Conservation (phyloP, 2,329 filamentous ascomycete genomes). For the Ramularia collo-cygni region DNA sequence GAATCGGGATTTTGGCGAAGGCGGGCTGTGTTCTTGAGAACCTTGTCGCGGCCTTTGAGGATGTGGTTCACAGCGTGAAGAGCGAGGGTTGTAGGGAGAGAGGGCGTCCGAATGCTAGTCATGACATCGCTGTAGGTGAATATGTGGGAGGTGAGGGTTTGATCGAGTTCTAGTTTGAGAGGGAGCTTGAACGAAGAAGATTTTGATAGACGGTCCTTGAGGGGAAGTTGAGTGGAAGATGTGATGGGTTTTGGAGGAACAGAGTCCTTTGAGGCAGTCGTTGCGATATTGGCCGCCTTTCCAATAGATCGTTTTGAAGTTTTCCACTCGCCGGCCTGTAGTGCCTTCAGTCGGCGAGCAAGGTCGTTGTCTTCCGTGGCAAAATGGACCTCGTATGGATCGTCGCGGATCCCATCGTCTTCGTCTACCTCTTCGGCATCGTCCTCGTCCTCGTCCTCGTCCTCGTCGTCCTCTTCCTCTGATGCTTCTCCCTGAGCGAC, state of each 20-base stretch:
- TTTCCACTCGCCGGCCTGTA: conserved; percentile 44
- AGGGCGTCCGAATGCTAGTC: conserved; percentile 64
- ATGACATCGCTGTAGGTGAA: conserved; percentile 80
- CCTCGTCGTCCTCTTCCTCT: conserved; percentile 35
- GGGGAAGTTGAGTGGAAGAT: conserved; percentile 40
- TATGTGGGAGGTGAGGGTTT: conserved; percentile 61
- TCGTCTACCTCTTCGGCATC: conserved; percentile 43
- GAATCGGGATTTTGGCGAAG: conserved; percentile 51
- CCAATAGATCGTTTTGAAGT: conserved; percentile 20
- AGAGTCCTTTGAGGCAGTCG: conserved; percentile 1
- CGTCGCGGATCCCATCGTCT: conserved; percentile 31
- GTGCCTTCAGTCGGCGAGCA: conserved; percentile 43
- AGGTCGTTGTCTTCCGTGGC: conserved; percentile 57
- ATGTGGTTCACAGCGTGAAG: conserved; percentile 88
- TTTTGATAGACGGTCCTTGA: conserved; percentile 64
- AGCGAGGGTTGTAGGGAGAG: conserved; percentile 64
- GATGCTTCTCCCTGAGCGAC: conserved; percentile 29
- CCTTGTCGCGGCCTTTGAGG: conserved; percentile 83
- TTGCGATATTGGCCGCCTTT: conserved; percentile 9
- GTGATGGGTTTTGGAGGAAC: not conserved
- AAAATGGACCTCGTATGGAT: conserved; percentile 81
- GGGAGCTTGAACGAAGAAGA: conserved; percentile 44
- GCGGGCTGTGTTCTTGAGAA: conserved; percentile 86
- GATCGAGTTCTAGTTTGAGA: conserved; percentile 53
- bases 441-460: conserved; percentile 9